Evolutionary conservation across 495 filamentous ascomycete genomes (phyloP), one percentile per base, ranked within the genome.

Genomic region (Penicillium turbatum): DNA sequence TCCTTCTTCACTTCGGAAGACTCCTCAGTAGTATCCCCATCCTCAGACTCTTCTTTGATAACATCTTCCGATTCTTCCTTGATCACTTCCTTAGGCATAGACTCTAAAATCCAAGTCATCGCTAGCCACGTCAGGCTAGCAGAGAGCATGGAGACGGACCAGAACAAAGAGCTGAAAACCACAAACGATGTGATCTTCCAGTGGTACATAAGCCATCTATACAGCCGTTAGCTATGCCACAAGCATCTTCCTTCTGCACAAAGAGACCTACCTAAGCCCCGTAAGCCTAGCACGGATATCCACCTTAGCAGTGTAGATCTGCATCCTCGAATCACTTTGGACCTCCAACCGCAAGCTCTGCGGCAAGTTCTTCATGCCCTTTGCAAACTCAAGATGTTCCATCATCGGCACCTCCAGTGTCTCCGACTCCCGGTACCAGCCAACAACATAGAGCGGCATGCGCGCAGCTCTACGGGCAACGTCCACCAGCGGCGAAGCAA

Each of bases 191-290:
- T 65, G 27, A 92, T 53, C 32, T 85, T 82, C 71, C 89, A 85
- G 19, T 86, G 81, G 55, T 89, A 92, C 88, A 98, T 95, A 26
- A 89, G 61, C 86, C 88, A 92, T 51, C 86, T 80, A 46, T 42
- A 2, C 30, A 15, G 3, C 9, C 16, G 30, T 64, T 42, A 59
- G 63, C 56, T 38, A 60, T 16, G 11, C n/a, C 16, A 15, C 13
- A 16, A 32, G 6, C 46, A 34, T 27, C 16, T 21, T 16, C 45
- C 12, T 16, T 24, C 21, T 24, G 2, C 21, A 24, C 17, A 27
- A 26, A 56, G 43, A 13, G n/a, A 47, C 65, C 42, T 75, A 83
- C 79, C 82, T 66, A 54, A 97, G 61, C 0, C 92, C 93, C 17
- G 75, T 72, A 53, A 97, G 82, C 38, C 79, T 76, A 1, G 93